Conservation (phyloP, 306 rosid species). For the Cucurbita argyrosperma region DNA sequence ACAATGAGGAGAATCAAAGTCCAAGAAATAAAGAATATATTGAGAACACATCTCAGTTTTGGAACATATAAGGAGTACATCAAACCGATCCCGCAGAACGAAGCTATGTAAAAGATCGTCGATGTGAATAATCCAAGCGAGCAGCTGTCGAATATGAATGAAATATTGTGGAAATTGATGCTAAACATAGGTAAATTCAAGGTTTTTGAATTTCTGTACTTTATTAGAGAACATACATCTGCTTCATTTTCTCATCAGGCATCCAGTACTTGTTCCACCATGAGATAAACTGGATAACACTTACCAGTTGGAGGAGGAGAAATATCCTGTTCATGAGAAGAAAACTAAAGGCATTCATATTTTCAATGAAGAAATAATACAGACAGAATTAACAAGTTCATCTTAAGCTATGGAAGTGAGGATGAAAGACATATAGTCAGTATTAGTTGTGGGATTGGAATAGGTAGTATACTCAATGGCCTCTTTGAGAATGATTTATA, state of each 20-base stretch:
- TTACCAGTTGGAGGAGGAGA: conserved; percentile 52
- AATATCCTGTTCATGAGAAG: conserved; percentile 22
- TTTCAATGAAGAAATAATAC: not conserved
- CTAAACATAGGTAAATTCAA: not conserved
- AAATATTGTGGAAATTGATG: not conserved
- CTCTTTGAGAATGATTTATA: not conserved
- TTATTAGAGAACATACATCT: conserved; percentile 25
- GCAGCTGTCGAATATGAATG: conserved; percentile 40
- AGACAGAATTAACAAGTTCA: not conserved
- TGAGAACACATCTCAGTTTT: conserved; percentile 43
- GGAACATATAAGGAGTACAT: conserved; percentile 42
- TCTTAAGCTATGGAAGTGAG: not conserved
- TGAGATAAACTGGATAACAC: conserved; percentile 64
- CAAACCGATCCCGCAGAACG: conserved; percentile 46
- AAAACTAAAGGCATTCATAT: not conserved
- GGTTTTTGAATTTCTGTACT: not conserved
- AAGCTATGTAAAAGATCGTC: conserved; percentile 51
- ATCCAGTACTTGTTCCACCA: conserved; percentile 91
- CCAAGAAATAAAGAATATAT: conserved; percentile 84
- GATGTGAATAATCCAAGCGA: conserved; percentile 55
- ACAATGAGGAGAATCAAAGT: conserved; percentile 57
- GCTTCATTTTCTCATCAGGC: conserved; percentile 47
- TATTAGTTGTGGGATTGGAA: not conserved
- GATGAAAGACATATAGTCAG: not conserved
- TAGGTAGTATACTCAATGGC: not conserved